phyloP scores from a whole-genome alignment of 805 yeast species.

The Ogataea degrootiae region DNA sequence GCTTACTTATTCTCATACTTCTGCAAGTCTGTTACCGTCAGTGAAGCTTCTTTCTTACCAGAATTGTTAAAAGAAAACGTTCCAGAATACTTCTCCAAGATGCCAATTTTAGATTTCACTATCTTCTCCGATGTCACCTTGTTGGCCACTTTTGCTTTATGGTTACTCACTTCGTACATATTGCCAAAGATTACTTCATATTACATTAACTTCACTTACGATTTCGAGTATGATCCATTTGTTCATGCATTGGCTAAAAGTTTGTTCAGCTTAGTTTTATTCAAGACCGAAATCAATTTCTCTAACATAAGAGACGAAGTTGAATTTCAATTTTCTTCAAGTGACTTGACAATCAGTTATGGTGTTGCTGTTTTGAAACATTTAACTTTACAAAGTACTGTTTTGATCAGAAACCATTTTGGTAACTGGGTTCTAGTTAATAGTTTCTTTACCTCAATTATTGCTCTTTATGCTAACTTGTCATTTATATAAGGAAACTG shows the following conservation, averaged over 20 bases:
- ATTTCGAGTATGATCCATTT: slow-evolving; percentile 51
- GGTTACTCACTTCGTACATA: slow-evolving; percentile 37
- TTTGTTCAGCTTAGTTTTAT: slow-evolving; percentile 34
- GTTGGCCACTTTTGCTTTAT: slow-evolving; percentile 32
- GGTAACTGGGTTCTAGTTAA: slow-evolving; percentile 45
- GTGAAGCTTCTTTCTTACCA: slow-evolving; percentile 21
- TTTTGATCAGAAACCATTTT: slow-evolving; percentile 37
- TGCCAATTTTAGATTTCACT: slow-evolving; percentile 33
- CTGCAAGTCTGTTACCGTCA: slow-evolving; percentile 13
- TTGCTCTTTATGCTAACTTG: slow-evolving; percentile 45
- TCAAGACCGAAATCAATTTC: slow-evolving; percentile 24
- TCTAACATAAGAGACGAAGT: slow-evolving; percentile 26
- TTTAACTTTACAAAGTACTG: slow-evolving; percentile 28
- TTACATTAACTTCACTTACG: slow-evolving; percentile 50
- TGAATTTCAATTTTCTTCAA: slow-evolving; percentile 26
- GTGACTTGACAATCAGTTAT: slow-evolving; percentile 26
- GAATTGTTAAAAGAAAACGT: slow-evolving; percentile 17
- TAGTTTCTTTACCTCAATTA: slow-evolving; percentile 40
- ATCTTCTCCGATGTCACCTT: slow-evolving; percentile 29
- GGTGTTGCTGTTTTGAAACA: slow-evolving; percentile 17
- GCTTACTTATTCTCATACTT: slow-evolving; percentile 13
- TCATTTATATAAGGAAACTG: slow-evolving; percentile 23
- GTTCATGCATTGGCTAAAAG: slow-evolving; percentile 42
- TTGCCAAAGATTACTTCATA: slow-evolving; percentile 42
- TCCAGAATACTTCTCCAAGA: slow-evolving; percentile 12